Conservation (phyloP, 2,329 filamentous ascomycete species). For the Didymella pinodella region DNA sequence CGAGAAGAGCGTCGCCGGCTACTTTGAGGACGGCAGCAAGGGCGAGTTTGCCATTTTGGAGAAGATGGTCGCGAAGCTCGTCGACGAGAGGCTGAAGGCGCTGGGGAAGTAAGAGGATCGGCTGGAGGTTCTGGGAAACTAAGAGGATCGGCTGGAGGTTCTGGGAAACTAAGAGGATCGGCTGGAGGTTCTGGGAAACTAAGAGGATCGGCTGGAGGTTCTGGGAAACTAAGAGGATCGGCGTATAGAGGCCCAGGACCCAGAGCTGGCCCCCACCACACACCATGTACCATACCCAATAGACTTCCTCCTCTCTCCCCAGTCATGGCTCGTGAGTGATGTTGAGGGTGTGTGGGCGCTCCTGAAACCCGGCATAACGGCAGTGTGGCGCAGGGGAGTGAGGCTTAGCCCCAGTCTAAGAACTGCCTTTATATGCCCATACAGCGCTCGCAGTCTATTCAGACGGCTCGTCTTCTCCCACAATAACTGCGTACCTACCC, state of each 20-base stretch:
- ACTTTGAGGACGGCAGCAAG: slow-evolving; percentile 68
- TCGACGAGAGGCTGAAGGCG: slow-evolving; percentile 71
- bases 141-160: no score
- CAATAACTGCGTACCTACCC: neutral
- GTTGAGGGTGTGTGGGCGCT: slow-evolving; percentile 33
- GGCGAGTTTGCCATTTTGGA: slow-evolving; percentile 60
- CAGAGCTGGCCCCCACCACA: neutral
- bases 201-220: no score
- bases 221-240: slow-evolving; percentile 39
- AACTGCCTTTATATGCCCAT: slow-evolving; percentile 34
- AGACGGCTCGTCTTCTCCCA: neutral
- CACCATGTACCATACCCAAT: slow-evolving; percentile 14
- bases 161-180: no score
- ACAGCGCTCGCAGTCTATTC: slow-evolving; percentile 1
- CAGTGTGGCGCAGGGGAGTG: slow-evolving; percentile 40
- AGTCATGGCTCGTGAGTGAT: slow-evolving; percentile 21
- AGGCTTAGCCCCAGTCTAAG: slow-evolving; percentile 43
- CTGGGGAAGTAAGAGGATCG: slow-evolving; percentile 38
- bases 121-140: slow-evolving; percentile 38
- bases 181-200: no score
- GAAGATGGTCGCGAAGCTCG: slow-evolving; percentile 69
- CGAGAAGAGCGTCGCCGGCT: slow-evolving; percentile 86
- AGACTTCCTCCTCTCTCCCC: slow-evolving; percentile 2
- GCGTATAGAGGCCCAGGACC: neutral
- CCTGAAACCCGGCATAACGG: slow-evolving; percentile 23